Percentiles rank a stretch among this genome's conserved stretches.
Conservation (phyloP, 352 stramenopile genomes). For the Saprolegnia parasitica region DNA sequence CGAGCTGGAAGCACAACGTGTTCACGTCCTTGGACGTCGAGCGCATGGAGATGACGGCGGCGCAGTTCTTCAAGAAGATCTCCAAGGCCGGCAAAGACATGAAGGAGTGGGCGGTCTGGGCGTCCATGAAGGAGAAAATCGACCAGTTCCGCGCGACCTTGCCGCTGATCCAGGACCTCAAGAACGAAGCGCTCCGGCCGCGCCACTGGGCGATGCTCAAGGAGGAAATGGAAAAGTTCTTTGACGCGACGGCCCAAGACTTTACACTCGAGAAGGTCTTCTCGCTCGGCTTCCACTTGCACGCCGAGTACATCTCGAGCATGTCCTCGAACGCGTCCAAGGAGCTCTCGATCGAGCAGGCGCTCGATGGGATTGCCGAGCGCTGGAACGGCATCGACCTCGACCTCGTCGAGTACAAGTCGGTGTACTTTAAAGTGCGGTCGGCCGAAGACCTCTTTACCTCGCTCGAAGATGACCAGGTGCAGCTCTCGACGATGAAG, state of each 20-base stretch:
- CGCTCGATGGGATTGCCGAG: constrained; percentile 78
- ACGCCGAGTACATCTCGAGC: constrained; percentile 89
- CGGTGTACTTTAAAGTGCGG: constrained; percentile 90
- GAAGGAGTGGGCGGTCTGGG: constrained; percentile 89
- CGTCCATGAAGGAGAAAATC: constrained; percentile 90
- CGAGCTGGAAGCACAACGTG: constrained; percentile 88
- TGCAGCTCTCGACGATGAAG: constrained; percentile 92
- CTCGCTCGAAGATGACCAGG: constrained; percentile 86
- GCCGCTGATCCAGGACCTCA: constrained; percentile 90
- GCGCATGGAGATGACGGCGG: constrained; percentile 85
- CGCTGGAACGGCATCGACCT: constrained; percentile 86
- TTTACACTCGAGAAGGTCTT: constrained; percentile 87
- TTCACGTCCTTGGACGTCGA: constrained; percentile 91
- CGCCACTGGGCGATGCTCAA: constrained; percentile 89
- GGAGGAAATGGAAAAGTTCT: constrained; percentile 80
- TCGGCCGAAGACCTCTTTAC: constrained; percentile 89
- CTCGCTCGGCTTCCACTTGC: constrained; percentile 80
- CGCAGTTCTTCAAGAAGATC: constrained; percentile 90
- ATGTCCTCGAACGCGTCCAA: constrained; percentile 89
- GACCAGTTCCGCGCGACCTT: constrained; percentile 90
- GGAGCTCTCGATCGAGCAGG: constrained; percentile 89
- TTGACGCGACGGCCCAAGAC: constrained; percentile 62
- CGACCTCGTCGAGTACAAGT: constrained; percentile 90
- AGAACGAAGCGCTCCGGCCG: constrained; percentile 81
- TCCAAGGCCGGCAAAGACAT: constrained; percentile 91